phyloP scores from a whole-genome alignment of 805 yeast genomes.

The Candida fluviatilis region DNA sequence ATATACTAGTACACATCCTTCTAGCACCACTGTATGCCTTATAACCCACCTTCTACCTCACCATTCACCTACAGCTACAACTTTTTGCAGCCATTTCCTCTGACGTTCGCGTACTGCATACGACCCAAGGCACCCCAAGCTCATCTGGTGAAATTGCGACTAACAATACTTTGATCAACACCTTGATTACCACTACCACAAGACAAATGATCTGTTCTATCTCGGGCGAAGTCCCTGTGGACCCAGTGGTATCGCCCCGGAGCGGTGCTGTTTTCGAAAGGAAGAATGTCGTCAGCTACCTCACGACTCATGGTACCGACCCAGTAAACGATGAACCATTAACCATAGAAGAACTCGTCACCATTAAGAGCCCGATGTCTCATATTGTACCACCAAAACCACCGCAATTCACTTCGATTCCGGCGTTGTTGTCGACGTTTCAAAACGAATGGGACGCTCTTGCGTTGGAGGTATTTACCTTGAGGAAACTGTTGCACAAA shows the following conservation, averaged over 20 bases:
- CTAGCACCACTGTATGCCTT: too few relatives aligned
- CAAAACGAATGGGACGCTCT: conserved; percentile 91
- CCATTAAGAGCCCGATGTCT: conserved; percentile 16
- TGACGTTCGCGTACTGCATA: too few relatives aligned
- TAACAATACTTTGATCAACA: too few relatives aligned
- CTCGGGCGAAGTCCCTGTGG: conserved; percentile 66
- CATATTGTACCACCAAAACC: conserved; percentile 35
- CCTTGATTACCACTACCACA: too few relatives aligned
- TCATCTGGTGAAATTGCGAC: too few relatives aligned
- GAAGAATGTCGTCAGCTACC: conserved; percentile 53
- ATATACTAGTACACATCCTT: too few relatives aligned
- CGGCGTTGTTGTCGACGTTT: conserved; percentile 66
- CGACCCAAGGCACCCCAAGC: too few relatives aligned
- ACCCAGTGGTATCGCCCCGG: conserved; percentile 72
- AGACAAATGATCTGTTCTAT: conserved; percentile 29
- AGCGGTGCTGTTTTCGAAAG: conserved; percentile 72
- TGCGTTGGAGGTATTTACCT: conserved; percentile 72
- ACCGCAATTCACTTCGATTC: conserved; percentile 63
- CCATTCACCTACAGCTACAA: too few relatives aligned
- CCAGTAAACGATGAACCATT: conserved; percentile 71
- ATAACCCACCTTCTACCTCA: too few relatives aligned
- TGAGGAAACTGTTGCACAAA: conserved; percentile 65
- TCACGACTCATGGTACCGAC: conserved; percentile 64
- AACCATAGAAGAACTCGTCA: conserved; percentile 53
- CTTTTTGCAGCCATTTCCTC: too few relatives aligned